Evolutionary conservation across 495 filamentous ascomycete genomes (phyloP), one percentile per base, ranked within the genome.

Genomic region (Xylaria longipes): DNA sequence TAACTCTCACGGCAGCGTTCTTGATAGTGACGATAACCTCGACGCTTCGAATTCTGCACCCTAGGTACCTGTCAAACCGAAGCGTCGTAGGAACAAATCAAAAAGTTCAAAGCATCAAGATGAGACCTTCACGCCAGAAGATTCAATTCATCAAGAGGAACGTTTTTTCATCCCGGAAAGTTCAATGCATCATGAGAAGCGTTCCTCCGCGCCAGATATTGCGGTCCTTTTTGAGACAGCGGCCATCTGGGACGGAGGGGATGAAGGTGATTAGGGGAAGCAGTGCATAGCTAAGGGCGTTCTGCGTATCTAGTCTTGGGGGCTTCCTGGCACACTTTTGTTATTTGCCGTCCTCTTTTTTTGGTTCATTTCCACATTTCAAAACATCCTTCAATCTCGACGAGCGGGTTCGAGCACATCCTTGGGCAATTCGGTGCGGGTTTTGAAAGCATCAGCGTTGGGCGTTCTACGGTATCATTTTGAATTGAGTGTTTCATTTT

Each of bases 21-120:
- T 88, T 9, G 84, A 87, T 52, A 81, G 80, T 27, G 83, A 87
- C 58, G 85, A 87, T 69, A 86, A 84, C 74, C 78, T 85, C 29
- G 85, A 86, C 33, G 68, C 81, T 46, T 85, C 84, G 8, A 80
- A 70, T 45, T 82, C 82, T 65, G 81, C 79, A 50, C 68, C 73
- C 9, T 78, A 78, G 77, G 60, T n/a, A 33, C 31, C 17, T 17
- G 37, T 69, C 3, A 14, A 6, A 0, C 6, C 7, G 31, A 56
- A 29, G 52, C 52, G 27, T 5, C 52, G 52, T 15, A 56, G 11
- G 5, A 29, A 17, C 12, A 56, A 29, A 29, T 6, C n/a, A 14
- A 25, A 52, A 5, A 27, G n/a, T 14, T 4, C 22, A 52, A 52
- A n/a, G n/a, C n/a, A n/a, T n/a, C n/a, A n/a, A n/a, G n/a, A n/a